Base-by-base conservation (phyloP, 1,284 basidiomycete genomes). In the Sanghuangporus weigelae region DNA sequence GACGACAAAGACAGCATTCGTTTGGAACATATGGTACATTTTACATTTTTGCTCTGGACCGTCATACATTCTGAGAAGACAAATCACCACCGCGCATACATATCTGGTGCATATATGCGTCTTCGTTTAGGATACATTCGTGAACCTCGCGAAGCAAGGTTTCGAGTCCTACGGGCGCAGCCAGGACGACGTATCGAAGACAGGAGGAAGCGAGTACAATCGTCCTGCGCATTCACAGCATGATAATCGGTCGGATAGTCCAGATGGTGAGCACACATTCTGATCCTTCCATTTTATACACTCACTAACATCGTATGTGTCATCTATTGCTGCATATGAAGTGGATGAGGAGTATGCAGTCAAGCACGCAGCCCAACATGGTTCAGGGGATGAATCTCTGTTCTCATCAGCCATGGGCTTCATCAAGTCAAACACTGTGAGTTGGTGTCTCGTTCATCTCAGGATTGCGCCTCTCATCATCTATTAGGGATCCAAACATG, bases 101-200 rank as follows among this genome's bases (percentile, higher is more conserved):
- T 46, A 46, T 46, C 16, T 46, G 7, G 16, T 16, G 44, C 16
- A 16, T 46, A 46, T 46, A 46, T 46, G 44, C n/a, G 44, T 19
- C 44, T 7, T 46, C 21, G 16, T 42, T 46, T 53, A 89, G 89
- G 86, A 90, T 63, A 78, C 71, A 63, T 81, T 91, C 66, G 78
- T 90, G 44, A 83, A 82, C 67, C 71, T 92, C 67, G 89, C 87
- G 12, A 87, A 90, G 74, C 71, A 90, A 72, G 84, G 86, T 68
- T 73, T 76, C 67, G 70, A 79, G 48, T 77, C 84, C 69, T 85
- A 88, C 74, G 72, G 75, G 65, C 16, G 16, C 8, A 79, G 77
- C 53, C 68, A 70, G 59, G 58, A 64, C 31, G 55, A 59, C 40
- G 40, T 63, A 14, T 50, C 55, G 19, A 57, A 69, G 55, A 65